Evolutionary conservation across 108 stramenopile genomes (phyloP).

Genomic region (Conticribra guillardii): DNA sequence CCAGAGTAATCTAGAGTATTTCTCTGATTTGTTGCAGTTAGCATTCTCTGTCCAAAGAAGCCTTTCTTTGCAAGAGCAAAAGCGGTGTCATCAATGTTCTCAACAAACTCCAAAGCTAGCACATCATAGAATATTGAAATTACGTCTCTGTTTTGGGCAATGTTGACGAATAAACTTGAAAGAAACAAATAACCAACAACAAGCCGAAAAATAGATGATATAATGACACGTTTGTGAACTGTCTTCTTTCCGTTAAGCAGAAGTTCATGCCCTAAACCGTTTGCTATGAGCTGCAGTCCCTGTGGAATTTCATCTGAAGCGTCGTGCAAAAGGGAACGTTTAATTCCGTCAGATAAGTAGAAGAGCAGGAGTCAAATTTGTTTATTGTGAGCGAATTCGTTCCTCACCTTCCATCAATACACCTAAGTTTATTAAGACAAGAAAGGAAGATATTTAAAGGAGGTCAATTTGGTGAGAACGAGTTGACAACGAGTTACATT

Average conservation of each 20-base stretch:
- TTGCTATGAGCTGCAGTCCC: constrained; percentile 16
- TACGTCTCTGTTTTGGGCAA: constrained; percentile 27
- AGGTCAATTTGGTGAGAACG: background rate
- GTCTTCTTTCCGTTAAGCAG: constrained; percentile 17
- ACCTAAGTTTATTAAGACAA: background rate
- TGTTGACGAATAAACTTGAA: constrained; percentile 27
- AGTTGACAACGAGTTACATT: background rate
- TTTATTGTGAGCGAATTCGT: too few species aligned
- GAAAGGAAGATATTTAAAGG: background rate
- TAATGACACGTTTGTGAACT: constrained; percentile 17
- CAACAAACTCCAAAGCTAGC: constrained; percentile 25
- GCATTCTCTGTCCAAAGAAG: constrained; percentile 29
- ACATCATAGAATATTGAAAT: constrained; percentile 37
- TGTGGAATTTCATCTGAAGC: constrained; percentile 20
- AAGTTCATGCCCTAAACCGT: constrained; percentile 10
- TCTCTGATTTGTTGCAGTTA: constrained; percentile 14
- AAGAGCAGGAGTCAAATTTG: background rate
- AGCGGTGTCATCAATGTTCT: constrained; percentile 35
- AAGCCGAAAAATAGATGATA: constrained; percentile 20
- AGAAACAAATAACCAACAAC: constrained; percentile 37
- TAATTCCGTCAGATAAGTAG: background rate
- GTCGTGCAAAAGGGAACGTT: background rate
- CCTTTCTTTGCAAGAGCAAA: constrained; percentile 28
- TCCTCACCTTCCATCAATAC: background rate
- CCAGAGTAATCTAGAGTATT: constrained; percentile 7